Evolutionary conservation across 2,329 filamentous ascomycete species (phyloP).

Genomic region (Triangularia setosa): DNA sequence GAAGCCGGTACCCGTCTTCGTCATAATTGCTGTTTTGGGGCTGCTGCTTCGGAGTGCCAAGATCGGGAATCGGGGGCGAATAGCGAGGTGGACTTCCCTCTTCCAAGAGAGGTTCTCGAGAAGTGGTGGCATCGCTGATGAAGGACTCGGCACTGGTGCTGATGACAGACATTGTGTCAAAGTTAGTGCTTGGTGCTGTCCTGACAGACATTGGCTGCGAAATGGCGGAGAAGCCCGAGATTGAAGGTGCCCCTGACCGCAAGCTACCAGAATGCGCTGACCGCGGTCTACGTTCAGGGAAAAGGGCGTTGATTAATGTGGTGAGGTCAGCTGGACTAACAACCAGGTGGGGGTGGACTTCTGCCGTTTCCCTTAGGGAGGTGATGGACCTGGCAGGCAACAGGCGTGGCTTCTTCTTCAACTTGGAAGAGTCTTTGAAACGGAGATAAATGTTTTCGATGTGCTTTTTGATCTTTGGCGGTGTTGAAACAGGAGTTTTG

Average conservation of each 20-base stretch:
- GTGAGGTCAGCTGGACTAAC: slow-evolving; percentile 75
- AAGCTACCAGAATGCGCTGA: slow-evolving; percentile 60
- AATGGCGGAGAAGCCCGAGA: slow-evolving; percentile 62
- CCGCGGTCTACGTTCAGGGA: slow-evolving; percentile 66
- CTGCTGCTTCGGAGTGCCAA: slow-evolving; percentile 34
- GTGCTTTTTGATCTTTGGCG: slow-evolving; percentile 60
- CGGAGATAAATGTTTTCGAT: slow-evolving; percentile 68
- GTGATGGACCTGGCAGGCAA: slow-evolving; percentile 69
- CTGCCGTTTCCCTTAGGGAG: slow-evolving; percentile 69
- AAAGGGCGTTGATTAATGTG: slow-evolving; percentile 77
- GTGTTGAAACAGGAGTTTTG: slow-evolving; percentile 59
- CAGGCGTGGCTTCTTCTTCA: slow-evolving; percentile 53
- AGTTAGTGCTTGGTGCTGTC: slow-evolving; percentile 47
- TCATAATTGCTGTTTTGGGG: slow-evolving; percentile 51
- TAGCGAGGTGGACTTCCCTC: slow-evolving; percentile 52
- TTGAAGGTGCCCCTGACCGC: slow-evolving; percentile 63
- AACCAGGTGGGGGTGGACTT: slow-evolving; percentile 76
- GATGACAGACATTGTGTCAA: slow-evolving; percentile 66
- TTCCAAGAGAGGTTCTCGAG: slow-evolving; percentile 60
- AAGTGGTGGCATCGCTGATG: slow-evolving; percentile 65
- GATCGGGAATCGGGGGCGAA: slow-evolving; percentile 48
- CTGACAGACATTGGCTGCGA: slow-evolving; percentile 65
- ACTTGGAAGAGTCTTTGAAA: slow-evolving; percentile 52
- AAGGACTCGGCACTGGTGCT: slow-evolving; percentile 71
- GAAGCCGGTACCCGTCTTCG: slow-evolving; percentile 62